Percentiles rank a stretch among this genome's conserved stretches.
phyloP scores from a whole-genome alignment of 148 eudicot genomes.

The Rhododendron ferrugineum region DNA sequence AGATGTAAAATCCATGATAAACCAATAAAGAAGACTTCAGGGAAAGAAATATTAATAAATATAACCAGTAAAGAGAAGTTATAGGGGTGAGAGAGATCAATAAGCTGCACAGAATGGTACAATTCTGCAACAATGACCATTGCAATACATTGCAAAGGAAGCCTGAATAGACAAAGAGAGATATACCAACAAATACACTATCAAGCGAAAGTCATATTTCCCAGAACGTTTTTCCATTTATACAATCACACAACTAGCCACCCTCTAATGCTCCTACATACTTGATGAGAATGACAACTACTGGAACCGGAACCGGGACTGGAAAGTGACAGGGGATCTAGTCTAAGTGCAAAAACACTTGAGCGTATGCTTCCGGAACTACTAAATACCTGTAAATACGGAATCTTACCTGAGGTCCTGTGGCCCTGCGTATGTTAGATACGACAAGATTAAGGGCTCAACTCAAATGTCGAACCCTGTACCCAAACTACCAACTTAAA shows the following conservation, averaged over 20 bases:
- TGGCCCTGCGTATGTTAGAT: background rate
- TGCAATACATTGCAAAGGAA: background rate
- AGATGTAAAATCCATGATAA: background rate
- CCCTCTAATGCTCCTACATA: conserved; percentile 1
- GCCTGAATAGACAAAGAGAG: background rate
- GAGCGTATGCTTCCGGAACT: background rate
- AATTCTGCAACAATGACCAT: background rate
- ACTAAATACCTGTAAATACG: background rate
- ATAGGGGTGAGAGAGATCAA: background rate
- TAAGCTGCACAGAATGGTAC: background rate
- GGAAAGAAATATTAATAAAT: background rate
- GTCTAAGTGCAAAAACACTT: background rate
- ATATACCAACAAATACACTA: background rate
- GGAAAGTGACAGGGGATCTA: background rate
- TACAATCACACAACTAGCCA: background rate
- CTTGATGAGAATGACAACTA: background rate
- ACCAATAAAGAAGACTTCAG: background rate
- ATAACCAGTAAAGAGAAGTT: background rate
- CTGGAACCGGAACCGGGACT: background rate
- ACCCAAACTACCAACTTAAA: background rate
- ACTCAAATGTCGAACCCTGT: background rate
- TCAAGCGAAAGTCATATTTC: background rate
- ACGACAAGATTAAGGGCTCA: background rate
- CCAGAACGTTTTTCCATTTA: background rate
- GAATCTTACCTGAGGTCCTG: background rate